Evolutionary conservation across 2,329 filamentous ascomycete species (phyloP).

Genomic region (Colletotrichum paranaense): DNA sequence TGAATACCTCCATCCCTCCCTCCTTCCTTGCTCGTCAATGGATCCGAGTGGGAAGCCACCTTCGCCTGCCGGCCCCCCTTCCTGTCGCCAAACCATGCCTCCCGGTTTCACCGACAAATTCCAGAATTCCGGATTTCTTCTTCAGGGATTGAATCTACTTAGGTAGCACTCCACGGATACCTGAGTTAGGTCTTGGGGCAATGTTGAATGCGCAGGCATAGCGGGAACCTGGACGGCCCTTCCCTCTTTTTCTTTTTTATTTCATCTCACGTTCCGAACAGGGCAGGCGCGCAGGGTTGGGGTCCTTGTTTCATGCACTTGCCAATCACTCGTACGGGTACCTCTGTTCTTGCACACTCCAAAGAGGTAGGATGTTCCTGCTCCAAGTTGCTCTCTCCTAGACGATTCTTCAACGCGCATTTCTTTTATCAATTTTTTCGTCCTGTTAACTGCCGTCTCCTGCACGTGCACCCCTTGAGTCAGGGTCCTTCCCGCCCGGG

Average conservation of each 20-base stretch:
- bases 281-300: no score
- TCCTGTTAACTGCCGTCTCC: no score
- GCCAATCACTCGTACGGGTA: no score
- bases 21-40: slow-evolving; percentile 29
- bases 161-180: no score
- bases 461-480: neutral
- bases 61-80: slow-evolving; percentile 3
- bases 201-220: neutral
- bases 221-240: slow-evolving; percentile 26
- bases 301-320: neutral
- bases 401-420: neutral
- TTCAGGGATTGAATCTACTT: slow-evolving; percentile 11
- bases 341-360: no score
- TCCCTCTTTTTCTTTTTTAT: slow-evolving; percentile 13
- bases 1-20: neutral
- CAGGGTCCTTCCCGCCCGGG: neutral
- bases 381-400: neutral
- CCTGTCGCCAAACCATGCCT: neutral
- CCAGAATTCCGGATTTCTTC: slow-evolving; percentile 32
- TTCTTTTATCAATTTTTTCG: neutral
- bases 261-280: neutral
- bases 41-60: slow-evolving; percentile 25
- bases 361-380: neutral
- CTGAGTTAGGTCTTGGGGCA: slow-evolving; percentile 4
- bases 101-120: slow-evolving; percentile 11